Evolutionary conservation across 257 asterid species (phyloP).

Genomic region (Jacaranda copaia): DNA sequence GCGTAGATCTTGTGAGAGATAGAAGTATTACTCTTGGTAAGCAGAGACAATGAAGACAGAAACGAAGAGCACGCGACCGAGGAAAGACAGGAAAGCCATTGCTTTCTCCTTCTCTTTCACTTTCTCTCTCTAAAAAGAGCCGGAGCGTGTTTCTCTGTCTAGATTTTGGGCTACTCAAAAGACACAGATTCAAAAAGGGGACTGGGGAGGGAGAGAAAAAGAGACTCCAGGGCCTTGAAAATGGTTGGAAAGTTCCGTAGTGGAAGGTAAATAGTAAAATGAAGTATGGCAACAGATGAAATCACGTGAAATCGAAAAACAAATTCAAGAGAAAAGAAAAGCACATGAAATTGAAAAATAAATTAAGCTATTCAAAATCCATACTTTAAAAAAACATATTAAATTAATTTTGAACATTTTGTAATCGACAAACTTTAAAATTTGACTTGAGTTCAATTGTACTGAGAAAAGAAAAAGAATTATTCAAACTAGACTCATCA

Average conservation of each 20-base stretch:
- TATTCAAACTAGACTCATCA: too few relatives aligned
- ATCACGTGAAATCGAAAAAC: too few relatives aligned
- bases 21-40: conserved; percentile 78
- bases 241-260: neutral
- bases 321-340: too few relatives aligned
- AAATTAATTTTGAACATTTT: too few relatives aligned
- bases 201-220: conserved; percentile 26
- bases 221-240: conserved; percentile 35
- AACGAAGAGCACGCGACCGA: conserved; percentile 88
- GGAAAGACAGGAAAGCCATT: conserved; percentile 78
- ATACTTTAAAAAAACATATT: too few relatives aligned
- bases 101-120: conserved; percentile 45
- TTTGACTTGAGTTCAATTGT: too few relatives aligned
- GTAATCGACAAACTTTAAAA: too few relatives aligned
- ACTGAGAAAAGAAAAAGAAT: too few relatives aligned
- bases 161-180: conserved; percentile 35
- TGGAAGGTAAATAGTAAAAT: neutral
- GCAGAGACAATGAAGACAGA: conserved; percentile 90
- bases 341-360: too few relatives aligned
- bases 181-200: conserved; percentile 42
- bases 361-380: too few relatives aligned
- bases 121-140: conserved; percentile 22
- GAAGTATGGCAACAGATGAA: too few relatives aligned
- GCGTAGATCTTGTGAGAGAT: conserved; percentile 56
- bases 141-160: conserved; percentile 31